Conservation (phyloP, 768 basidiomycete species). For the Pleurotus salmoneostramineus region DNA sequence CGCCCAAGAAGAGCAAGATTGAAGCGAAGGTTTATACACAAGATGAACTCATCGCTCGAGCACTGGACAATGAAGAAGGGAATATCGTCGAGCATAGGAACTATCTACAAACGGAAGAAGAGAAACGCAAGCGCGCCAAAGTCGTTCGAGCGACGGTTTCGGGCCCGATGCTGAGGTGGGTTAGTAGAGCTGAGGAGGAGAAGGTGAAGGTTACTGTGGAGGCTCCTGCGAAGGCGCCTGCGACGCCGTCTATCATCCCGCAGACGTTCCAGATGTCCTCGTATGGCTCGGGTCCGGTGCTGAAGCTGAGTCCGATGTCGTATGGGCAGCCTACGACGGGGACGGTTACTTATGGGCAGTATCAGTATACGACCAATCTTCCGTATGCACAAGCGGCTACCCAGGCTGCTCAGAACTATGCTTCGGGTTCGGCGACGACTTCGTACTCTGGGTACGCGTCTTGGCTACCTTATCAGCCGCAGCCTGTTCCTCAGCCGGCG, state of each 20-base stretch:
- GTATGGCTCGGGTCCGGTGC: neutral
- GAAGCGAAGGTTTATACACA: slow-evolving; percentile 60
- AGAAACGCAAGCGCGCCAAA: slow-evolving; percentile 67
- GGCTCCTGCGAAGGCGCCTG: slow-evolving; percentile 18
- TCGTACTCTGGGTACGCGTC: neutral
- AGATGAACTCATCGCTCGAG: slow-evolving; percentile 78
- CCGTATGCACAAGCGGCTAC: neutral
- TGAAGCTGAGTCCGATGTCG: neutral
- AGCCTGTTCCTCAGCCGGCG: neutral
- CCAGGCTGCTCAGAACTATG: neutral
- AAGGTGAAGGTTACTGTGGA: slow-evolving; percentile 39
- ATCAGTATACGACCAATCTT: slow-evolving; percentile 8
- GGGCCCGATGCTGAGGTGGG: slow-evolving; percentile 70
- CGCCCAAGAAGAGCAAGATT: slow-evolving; percentile 58
- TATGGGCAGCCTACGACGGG: neutral
- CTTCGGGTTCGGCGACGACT: neutral
- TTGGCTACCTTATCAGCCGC: slow-evolving; percentile 4
- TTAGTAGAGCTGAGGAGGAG: slow-evolving; percentile 60
- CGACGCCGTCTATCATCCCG: slow-evolving; percentile 12
- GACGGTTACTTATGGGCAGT: slow-evolving; percentile 10
- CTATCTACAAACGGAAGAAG: slow-evolving; percentile 78
- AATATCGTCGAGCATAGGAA: slow-evolving; percentile 77
- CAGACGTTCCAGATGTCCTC: neutral
- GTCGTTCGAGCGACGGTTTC: slow-evolving; percentile 58
- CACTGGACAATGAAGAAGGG: slow-evolving; percentile 83